Conservation (phyloP, 257 asterid genomes). For the Plantago ovata region DNA sequence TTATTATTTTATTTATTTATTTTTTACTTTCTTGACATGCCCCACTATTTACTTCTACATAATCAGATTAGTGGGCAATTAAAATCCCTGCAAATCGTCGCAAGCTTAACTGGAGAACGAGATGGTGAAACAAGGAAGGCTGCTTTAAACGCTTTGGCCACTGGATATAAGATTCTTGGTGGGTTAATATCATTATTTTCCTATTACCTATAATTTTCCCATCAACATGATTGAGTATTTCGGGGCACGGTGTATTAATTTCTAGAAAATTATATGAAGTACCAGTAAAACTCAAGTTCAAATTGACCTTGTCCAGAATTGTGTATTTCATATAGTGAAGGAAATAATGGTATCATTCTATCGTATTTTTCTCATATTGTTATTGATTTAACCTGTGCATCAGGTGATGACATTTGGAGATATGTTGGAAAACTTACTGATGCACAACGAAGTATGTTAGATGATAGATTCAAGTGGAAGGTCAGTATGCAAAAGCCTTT, state of each 20-base stretch:
- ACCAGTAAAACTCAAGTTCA: neutral
- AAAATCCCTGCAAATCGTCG: constrained; percentile 94
- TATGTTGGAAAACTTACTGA: constrained; percentile 93
- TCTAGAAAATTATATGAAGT: neutral
- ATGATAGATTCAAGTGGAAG: constrained; percentile 99
- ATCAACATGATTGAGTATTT: neutral
- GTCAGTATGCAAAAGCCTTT: constrained; percentile 28
- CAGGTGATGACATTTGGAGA: constrained; percentile 99
- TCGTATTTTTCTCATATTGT: constrained; percentile 9
- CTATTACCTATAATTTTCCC: constrained; percentile 6
- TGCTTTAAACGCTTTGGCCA: constrained; percentile 88
- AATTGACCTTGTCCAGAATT: neutral
- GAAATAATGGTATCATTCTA: constrained; percentile 3
- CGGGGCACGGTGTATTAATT: neutral
- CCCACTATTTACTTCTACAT: constrained; percentile 15
- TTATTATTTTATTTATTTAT: too few species aligned
- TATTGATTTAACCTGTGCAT: constrained; percentile 14
- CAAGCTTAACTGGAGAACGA: constrained; percentile 94
- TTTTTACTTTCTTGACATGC: constrained; percentile 6
- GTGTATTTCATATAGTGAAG: neutral
- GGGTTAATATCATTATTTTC: constrained; percentile 28
- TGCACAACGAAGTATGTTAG: constrained; percentile 98
- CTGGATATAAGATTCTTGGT: constrained; percentile 96
- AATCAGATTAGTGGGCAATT: constrained; percentile 78
- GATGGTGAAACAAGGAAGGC: constrained; percentile 97